Conservation (phyloP, 2,329 filamentous ascomycete species). For the Escovopsis sp. region DNA sequence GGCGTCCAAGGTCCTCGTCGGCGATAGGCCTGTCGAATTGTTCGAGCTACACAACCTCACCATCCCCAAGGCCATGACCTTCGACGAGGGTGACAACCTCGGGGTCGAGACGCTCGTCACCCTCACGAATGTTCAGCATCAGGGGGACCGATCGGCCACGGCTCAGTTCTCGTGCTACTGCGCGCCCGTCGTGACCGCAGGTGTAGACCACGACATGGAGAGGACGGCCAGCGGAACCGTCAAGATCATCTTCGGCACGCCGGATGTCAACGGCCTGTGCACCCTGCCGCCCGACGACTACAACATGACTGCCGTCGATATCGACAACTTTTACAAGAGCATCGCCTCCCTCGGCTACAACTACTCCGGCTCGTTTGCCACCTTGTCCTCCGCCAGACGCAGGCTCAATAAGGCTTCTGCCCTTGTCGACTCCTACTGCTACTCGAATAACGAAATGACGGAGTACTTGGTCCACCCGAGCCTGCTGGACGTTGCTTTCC, state of each 20-base stretch:
- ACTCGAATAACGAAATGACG: neutral
- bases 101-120: neutral
- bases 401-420: slow-evolving; percentile 3
- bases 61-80: neutral
- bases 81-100: neutral
- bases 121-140: neutral
- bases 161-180: neutral
- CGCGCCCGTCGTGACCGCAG: neutral
- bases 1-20: neutral
- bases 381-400: slow-evolving; percentile 6
- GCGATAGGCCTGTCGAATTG: neutral
- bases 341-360: slow-evolving; percentile 8
- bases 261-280: slow-evolving; percentile 6
- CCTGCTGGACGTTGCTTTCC: slow-evolving; percentile 18
- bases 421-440: neutral
- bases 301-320: slow-evolving; percentile 9
- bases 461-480: slow-evolving; percentile 15
- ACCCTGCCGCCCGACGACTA: slow-evolving; percentile 5
- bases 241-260: slow-evolving; percentile 9
- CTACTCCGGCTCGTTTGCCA: slow-evolving; percentile 9
- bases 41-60: neutral
- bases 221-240: slow-evolving; percentile 4
- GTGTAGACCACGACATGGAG: neutral
- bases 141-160: neutral
- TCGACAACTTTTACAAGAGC: slow-evolving; percentile 8